These are phyloP conservation scores for Syncephalastrum contaminatum DNA, from an alignment of 371 early-diverging fungal genomes.

Conservation along the genomic window DNA sequence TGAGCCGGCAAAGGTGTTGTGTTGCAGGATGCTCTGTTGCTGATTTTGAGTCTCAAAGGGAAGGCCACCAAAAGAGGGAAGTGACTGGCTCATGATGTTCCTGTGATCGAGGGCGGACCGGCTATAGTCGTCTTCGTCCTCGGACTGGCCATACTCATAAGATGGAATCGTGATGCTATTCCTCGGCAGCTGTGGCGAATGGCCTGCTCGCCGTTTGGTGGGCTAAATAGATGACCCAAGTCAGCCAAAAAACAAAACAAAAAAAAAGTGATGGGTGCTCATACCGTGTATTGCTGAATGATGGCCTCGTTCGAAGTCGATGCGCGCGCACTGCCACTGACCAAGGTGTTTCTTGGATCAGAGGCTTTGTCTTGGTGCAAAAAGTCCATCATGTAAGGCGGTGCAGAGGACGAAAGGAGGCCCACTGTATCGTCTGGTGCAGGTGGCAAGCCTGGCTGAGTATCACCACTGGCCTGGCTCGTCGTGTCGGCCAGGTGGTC, in stretches of 20 bases:
- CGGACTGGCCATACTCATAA: constrained; percentile 4
- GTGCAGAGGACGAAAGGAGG: constrained; percentile 31
- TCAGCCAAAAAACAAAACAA: background rate
- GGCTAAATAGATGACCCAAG: constrained; percentile 9
- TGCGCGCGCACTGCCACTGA: constrained; percentile 12
- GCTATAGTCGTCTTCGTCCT: constrained; percentile 1
- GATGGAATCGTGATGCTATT: constrained; percentile 21
- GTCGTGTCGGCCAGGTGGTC: background rate
- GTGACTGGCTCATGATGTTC: constrained; percentile 7
- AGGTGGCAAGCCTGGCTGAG: constrained; percentile 13
- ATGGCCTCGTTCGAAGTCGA: background rate
- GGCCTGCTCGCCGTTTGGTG: constrained; percentile 16
- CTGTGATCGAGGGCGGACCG: constrained; percentile 10
- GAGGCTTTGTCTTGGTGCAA: constrained; percentile 8
- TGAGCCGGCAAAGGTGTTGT: too few species aligned
- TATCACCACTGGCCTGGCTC: too few species aligned
- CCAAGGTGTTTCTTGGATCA: constrained; percentile 7
- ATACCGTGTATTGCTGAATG: constrained; percentile 10
- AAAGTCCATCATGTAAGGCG: constrained; percentile 33
- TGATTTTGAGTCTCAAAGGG: too few species aligned
- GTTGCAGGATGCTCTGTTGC: too few species aligned
- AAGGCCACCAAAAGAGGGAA: background rate
- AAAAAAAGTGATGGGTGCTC: background rate
- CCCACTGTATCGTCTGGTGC: constrained; percentile 30
- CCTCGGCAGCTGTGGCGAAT: constrained; percentile 8